Base-by-base conservation (phyloP, 352 stramenopile genomes). In the Pythium plurisporium region DNA sequence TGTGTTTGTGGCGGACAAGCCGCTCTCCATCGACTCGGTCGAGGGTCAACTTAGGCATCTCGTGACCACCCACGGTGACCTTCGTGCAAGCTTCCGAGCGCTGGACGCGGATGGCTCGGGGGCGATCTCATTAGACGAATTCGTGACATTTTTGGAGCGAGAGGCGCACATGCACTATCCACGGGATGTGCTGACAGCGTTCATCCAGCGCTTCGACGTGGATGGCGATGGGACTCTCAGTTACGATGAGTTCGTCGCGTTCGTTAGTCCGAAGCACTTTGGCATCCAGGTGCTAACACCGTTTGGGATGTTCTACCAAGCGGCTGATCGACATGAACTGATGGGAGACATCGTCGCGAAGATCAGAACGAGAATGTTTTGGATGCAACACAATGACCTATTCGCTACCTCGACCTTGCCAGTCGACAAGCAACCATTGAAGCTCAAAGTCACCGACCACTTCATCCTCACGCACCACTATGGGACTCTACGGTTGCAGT, bases 321-420 rank as follows among this genome's bases (percentile, higher is more conserved):
- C 61, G 0, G 42, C 65, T 9, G 59, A 74, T 17, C 64, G 65
- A 0, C 51, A 63, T 1, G 62, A 70, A 19, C 42, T 22, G 4
- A 76, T 81, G 62, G 15, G 30, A 5, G 45, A 67, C 9, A 62
- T 77, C 5, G 64, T 76, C 2, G 56, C 59, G 10, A 78, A 71
- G 30, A 73, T 83, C 60, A 55, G 66, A 45, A 79, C 70, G 12
- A 61, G 73, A 14, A 64, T 83, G 45, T 84, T 84, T 44, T 84
- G 74, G 74, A 68, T 81, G 52, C 69, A 84, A 56, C 74, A 84
- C 64, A 84, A 76, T 41, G 62, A 83, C 60, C 46, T 79, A 5
- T 72, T 76, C 14, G 47, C 69, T 0, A 48, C 15, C 4, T 40
- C 36, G 20, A 40, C 37, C 4, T 23, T 59, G 25, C 27, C 22